Conservation (phyloP, 441 rosid species). For the Breynia disticha region DNA sequence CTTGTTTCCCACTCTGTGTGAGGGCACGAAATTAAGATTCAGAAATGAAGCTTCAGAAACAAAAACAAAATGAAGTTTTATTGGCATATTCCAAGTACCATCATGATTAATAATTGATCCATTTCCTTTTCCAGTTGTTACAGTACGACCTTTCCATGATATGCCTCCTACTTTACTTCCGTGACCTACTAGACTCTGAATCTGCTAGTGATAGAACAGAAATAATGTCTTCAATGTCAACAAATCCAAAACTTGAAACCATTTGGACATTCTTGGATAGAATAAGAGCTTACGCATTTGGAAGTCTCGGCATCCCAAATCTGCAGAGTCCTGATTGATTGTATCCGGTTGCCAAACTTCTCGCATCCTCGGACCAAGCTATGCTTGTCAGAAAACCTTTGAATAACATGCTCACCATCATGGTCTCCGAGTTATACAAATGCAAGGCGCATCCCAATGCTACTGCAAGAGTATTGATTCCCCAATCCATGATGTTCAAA, state of each 20-base stretch:
- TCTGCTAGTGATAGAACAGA: constrained; percentile 12
- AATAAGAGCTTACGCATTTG: constrained; percentile 27
- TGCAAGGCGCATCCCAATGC: constrained; percentile 28
- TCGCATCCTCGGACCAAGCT: constrained; percentile 34
- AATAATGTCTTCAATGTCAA: background rate
- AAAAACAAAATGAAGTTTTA: background rate
- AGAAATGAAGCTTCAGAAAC: no score
- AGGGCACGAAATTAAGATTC: background rate
- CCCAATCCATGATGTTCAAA: constrained; percentile 41
- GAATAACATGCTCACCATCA: constrained; percentile 14
- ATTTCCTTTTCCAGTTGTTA: constrained; percentile 45
- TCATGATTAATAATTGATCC: constrained; percentile 37
- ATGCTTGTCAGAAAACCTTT: constrained; percentile 33
- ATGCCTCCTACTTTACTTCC: constrained; percentile 23
- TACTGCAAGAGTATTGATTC: constrained; percentile 35
- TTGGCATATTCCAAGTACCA: constrained; percentile 17
- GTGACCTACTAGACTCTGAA: constrained; percentile 34
- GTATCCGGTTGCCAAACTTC: constrained; percentile 33
- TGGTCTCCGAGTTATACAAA: constrained; percentile 31
- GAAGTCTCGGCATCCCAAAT: constrained; percentile 43
- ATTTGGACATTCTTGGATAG: background rate
- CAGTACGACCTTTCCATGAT: constrained; percentile 33
- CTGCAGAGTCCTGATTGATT: constrained; percentile 27
- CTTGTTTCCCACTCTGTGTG: constrained; percentile 25
- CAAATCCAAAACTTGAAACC: constrained; percentile 2